phyloP scores from a whole-genome alignment of 2,329 filamentous ascomycete species.

The Penicillium olsonii region DNA sequence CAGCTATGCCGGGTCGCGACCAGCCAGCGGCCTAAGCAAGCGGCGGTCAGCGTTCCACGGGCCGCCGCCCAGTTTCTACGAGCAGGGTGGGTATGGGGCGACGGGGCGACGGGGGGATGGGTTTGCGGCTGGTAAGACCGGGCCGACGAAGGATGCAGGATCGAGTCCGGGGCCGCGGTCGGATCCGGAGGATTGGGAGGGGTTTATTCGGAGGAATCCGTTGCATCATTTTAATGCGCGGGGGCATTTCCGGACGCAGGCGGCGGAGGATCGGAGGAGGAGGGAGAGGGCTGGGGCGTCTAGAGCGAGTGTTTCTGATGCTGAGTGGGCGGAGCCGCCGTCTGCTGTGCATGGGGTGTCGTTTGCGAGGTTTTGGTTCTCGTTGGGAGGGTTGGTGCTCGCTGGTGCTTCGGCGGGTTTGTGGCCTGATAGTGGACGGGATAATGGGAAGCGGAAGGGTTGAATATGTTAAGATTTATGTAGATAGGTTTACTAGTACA shows the following conservation, averaged over 20 bases:
- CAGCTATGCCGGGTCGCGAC: constrained; percentile 61
- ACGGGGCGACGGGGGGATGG: constrained; percentile 59
- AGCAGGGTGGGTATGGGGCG: constrained; percentile 74
- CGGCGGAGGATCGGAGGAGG: constrained; percentile 59
- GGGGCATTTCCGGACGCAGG: constrained; percentile 73
- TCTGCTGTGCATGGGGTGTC: constrained; percentile 10
- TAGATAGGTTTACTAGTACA: not conserved
- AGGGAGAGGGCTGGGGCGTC: constrained; percentile 45
- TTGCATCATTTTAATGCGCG: constrained; percentile 77
- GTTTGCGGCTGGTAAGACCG: constrained; percentile 36
- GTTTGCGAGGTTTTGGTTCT: constrained; percentile 40
- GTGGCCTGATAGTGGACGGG: not conserved
- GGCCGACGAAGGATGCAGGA: no score
- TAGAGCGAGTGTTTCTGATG: constrained; percentile 31
- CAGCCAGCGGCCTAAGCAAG: constrained; percentile 77
- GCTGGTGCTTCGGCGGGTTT: constrained; percentile 27
- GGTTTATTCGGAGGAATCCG: constrained; percentile 49
- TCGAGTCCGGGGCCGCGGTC: no score
- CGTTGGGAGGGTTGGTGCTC: constrained; percentile 40
- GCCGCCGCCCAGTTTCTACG: constrained; percentile 87
- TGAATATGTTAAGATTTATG: not conserved
- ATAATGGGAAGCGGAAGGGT: constrained; percentile 3
- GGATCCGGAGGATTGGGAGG: constrained; percentile 36
- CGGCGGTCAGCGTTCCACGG: constrained; percentile 76
- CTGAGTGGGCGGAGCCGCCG: constrained; percentile 14